These are phyloP conservation scores for Camellia granthamiana DNA, from an alignment of 148 eudicot species.

Conservation along the genomic window DNA sequence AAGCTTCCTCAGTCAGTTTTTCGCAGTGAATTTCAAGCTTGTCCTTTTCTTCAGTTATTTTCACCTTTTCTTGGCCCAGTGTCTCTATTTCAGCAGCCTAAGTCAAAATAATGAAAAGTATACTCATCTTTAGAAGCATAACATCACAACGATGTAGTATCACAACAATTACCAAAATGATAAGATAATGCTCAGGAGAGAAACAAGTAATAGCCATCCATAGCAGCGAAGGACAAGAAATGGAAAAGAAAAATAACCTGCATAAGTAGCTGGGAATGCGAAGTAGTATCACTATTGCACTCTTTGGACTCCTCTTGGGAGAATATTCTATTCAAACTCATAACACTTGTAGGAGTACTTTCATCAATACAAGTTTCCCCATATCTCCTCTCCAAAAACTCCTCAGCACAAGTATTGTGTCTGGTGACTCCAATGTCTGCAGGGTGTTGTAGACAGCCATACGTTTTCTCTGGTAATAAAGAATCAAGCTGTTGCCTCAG, in stretches of 20 bases:
- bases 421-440: neutral
- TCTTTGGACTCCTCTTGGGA: constrained; percentile 27
- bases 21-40: constrained; percentile 52
- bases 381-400: constrained; percentile 3
- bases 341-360: constrained; percentile 39
- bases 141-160: neutral
- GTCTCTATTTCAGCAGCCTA: constrained; percentile 61
- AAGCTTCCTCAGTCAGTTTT: constrained; percentile 65
- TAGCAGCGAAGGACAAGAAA: neutral
- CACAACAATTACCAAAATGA: neutral
- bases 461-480: constrained; percentile 29
- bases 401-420: constrained; percentile 15
- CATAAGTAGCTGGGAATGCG: constrained; percentile 32
- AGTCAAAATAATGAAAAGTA: neutral
- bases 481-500: constrained; percentile 35
- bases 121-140: constrained; percentile 1
- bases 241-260: constrained; percentile 33
- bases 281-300: constrained; percentile 17
- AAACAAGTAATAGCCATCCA: neutral
- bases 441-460: constrained; percentile 14
- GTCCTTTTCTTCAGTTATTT: constrained; percentile 49
- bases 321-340: constrained; percentile 35
- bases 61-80: constrained; percentile 55
- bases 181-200: neutral
- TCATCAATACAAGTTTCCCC: constrained; percentile 30